phyloP scores from a whole-genome alignment of 2,329 filamentous ascomycete genomes.

The Botrytis porri region DNA sequence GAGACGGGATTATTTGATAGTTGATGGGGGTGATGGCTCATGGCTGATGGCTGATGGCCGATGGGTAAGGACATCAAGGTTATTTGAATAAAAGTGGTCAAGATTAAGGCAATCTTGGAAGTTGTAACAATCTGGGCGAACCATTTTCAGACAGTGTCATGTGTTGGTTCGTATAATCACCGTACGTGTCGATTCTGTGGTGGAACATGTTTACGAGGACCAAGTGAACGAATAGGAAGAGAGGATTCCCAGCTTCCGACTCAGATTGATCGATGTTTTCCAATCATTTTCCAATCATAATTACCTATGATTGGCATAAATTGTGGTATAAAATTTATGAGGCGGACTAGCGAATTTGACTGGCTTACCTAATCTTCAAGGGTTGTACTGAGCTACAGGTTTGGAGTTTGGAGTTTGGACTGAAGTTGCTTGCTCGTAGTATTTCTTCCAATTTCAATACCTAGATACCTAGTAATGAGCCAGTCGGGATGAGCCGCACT shows the following conservation, averaged over 20 bases:
- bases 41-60: not conserved
- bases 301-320: slow-evolving; percentile 3
- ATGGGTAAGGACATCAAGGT: slow-evolving; percentile 7
- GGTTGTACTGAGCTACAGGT: not conserved
- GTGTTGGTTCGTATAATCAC: slow-evolving; percentile 17
- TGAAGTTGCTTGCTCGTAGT: not conserved
- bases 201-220: slow-evolving; percentile 20
- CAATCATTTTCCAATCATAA: slow-evolving; percentile 11
- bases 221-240: slow-evolving; percentile 12
- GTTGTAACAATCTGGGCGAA: slow-evolving; percentile 20
- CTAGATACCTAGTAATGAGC: not conserved
- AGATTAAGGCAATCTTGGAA: slow-evolving; percentile 14
- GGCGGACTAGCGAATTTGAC: slow-evolving; percentile 23
- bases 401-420: not conserved
- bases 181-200: slow-evolving; percentile 19
- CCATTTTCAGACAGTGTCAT: slow-evolving; percentile 14
- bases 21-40: not conserved
- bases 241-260: not conserved
- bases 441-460: not conserved
- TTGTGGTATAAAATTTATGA: not conserved
- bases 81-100: slow-evolving; percentile 13
- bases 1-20: not conserved
- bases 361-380: not conserved
- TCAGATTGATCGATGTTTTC: not conserved
- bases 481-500: slow-evolving; percentile 26